Base-by-base conservation (phyloP, 2,329 filamentous ascomycete genomes). In the Paecilomyces dactylethromorphus region DNA sequence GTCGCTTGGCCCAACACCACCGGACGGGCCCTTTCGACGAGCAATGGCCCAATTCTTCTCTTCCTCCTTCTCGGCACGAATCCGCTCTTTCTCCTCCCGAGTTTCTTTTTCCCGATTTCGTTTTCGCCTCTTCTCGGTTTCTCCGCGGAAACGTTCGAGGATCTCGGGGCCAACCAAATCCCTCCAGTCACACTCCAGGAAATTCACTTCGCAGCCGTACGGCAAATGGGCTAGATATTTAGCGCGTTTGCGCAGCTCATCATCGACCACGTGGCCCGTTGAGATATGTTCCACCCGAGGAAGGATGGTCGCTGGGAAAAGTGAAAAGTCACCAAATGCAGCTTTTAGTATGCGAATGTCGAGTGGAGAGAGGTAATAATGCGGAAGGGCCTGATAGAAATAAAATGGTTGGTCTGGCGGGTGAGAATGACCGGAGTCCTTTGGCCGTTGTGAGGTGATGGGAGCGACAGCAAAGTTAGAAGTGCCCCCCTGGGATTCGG, bases 181-280 rank as follows among this genome's bases (percentile, higher is more conserved):
- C 2, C 90, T 92, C 92, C 92, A 97, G 72, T 97, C 92, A 69
- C 92, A 97, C 75, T 97, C 92, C 1, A 97, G 75, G 67, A 96
- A 96, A 64, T 83, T 91, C 50, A 97, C 90, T 64, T 96, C 88
- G 71, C 92, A 96, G n/a, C 92, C 92, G 55, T 89, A 87, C 0
- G 92, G 92, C 5, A 97, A 81, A 73, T 97, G 92, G 0, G 86
- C 85, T 2, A 97, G 82, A 64, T 96, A 97, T 71, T 94, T 96
- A 58, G 90, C 87, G 32, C 91, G 85, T 70, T 89, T 92, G 53
- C 92, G 86, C 56, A 96, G 74, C 15, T 88, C 87, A 67, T 96
- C 92, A 65, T 97, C 92, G 4, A 97, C 86, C 4, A 91, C 87
- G 69, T 96, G 91, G 1, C 91, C 92, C 1, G 89, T 91, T 0